These are phyloP conservation scores for Ogataea polymorpha DNA, from an alignment of 805 yeast species.

Conservation along the genomic window DNA sequence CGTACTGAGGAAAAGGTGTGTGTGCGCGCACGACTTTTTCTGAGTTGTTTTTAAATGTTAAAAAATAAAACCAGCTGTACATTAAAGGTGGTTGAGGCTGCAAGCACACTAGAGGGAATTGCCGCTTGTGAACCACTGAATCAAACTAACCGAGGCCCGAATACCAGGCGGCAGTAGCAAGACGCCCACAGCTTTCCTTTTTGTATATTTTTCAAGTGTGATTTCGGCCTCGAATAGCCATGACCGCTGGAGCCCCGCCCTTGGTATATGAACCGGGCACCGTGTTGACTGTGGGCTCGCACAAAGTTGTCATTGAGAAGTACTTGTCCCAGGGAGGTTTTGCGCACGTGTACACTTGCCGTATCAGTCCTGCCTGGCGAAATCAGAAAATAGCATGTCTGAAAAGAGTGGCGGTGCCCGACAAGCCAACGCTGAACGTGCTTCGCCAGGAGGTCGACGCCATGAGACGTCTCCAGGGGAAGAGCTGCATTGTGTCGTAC, in stretches of 20 bases:
- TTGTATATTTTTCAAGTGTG: too few species aligned
- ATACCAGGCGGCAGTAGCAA: not conserved
- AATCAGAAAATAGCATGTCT: conserved; percentile 68
- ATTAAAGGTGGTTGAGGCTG: conserved; percentile 5
- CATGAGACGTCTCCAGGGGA: conserved; percentile 83
- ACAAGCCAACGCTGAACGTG: conserved; percentile 75
- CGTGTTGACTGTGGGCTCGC: conserved; percentile 77
- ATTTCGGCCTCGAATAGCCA: conserved; percentile 1
- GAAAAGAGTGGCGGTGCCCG: conserved; percentile 94
- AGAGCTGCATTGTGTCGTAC: conserved; percentile 79
- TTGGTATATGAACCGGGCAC: conserved; percentile 75
- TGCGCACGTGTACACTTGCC: conserved; percentile 89
- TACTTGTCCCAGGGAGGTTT: conserved; percentile 89
- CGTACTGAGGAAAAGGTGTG: conserved; percentile 1
- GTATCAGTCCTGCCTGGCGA: conserved; percentile 57
- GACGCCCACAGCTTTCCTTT: too few species aligned
- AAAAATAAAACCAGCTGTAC: conserved; percentile 1
- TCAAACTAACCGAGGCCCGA: not conserved
- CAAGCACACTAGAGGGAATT: conserved; percentile 1
- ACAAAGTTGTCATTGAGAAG: conserved; percentile 60
- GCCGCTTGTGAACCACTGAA: not conserved
- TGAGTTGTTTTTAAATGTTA: conserved; percentile 10
- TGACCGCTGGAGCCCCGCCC: conserved; percentile 40
- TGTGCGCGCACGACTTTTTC: conserved; percentile 9
- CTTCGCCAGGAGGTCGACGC: conserved; percentile 96